Base-by-base conservation (phyloP, 164 flowering plant species). In the Tinospora cordifolia region DNA sequence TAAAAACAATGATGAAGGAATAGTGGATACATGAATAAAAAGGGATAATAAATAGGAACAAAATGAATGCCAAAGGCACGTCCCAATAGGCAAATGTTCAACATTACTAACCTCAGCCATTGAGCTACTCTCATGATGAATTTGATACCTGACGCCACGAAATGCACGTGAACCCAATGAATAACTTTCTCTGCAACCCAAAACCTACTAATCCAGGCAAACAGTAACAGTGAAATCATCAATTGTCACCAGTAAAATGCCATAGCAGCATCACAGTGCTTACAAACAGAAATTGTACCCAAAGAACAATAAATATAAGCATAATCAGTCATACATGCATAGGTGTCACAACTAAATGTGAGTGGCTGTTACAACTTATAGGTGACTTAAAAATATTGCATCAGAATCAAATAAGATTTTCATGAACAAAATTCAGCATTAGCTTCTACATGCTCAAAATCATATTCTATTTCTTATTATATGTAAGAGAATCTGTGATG, bases 41-140 rank as follows among this genome's bases (percentile, higher is more conserved):
- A 44, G 14, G 12, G 47, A 44, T 2, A 5, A 44, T 7, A 44
- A 44, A 44, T 44, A 44, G 10, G 12, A 14, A 9, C 47, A 44
- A 44, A 10, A 44, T 44, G 14, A 44, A 44, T 44, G 47, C 14
- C 47, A 44, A 9, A 44, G 14, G 14, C 47, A 7, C 9, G 3
- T 41, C 3, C 19, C 62, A 38, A 49, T 41, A 51, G 27, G 34
- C 36, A 62, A 17, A 58, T 49, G 15, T 21, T 21, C 24, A 21
- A 7, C 10, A 44, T 34, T 11, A 63, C 73, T 57, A 47, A 90
- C 96, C 96, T 90, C 93, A 68, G 79, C 82, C 27, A 79, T 13
- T 63, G 95, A 81, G 77, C 84, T 87, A 74, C 81, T 85, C 66
- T 79, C 85, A 49, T 86, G 82, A 77, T 90, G 90, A 76, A 83